A percentile compares a stretch with the other conserved stretches of the same genome.
Conservation (phyloP, 164 flowering plant genomes). For the Magnolia changhungtana region DNA sequence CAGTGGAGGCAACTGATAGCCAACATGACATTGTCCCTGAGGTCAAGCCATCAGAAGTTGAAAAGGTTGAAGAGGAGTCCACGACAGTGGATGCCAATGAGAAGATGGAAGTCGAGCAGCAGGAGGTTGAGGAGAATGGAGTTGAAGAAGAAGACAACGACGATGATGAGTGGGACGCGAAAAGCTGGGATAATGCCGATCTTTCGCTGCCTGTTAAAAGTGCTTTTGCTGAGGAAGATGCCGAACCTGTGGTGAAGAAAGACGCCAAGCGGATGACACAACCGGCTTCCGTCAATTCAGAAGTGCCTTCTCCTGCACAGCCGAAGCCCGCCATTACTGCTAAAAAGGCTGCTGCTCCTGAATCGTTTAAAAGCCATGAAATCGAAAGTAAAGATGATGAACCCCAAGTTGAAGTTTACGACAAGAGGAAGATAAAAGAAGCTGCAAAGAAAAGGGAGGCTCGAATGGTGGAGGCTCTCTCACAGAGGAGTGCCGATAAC, state of each 20-base stretch:
- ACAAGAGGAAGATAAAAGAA: slow-evolving; percentile 36
- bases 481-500: slow-evolving; percentile 42
- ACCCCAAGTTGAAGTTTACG: background rate
- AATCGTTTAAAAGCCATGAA: slow-evolving; percentile 27
- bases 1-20: slow-evolving; percentile 31
- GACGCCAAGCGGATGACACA: slow-evolving; percentile 33
- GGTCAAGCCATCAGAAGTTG: slow-evolving; percentile 33
- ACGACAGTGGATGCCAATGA: slow-evolving; percentile 26
- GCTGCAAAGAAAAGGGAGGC: slow-evolving; percentile 29
- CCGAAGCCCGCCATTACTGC: slow-evolving; percentile 21
- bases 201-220: slow-evolving; percentile 55
- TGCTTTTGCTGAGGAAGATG: slow-evolving; percentile 89
- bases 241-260: slow-evolving; percentile 48
- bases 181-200: slow-evolving; percentile 91
- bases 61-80: slow-evolving; percentile 46
- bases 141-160: slow-evolving; percentile 49
- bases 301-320: slow-evolving; percentile 19
- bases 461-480: slow-evolving; percentile 24
- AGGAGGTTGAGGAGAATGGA: slow-evolving; percentile 41
- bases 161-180: slow-evolving; percentile 96
- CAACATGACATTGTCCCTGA: slow-evolving; percentile 27
- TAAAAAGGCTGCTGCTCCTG: slow-evolving; percentile 23
- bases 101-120: slow-evolving; percentile 30
- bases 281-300: slow-evolving; percentile 24
- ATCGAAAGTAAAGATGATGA: slow-evolving; percentile 28